Evolutionary conservation across 192 early-diverging fungal genomes (phyloP), one percentile per base, ranked within the genome.

Genomic region (Diversispora eburnea): DNA sequence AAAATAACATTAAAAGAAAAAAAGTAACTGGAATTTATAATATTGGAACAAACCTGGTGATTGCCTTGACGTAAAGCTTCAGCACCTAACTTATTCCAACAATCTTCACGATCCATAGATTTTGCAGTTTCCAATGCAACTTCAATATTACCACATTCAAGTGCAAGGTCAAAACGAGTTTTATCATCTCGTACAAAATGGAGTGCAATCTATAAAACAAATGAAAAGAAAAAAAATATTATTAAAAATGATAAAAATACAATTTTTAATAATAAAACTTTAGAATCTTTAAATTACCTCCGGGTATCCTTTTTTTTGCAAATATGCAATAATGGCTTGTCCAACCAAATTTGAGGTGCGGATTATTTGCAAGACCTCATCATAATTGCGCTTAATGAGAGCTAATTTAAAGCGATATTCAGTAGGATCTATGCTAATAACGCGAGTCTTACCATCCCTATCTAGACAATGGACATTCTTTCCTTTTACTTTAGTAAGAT

Each of bases 281-380:
- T 58, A 22, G 69, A 54, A 2, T 13, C 0, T 54, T 4, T 9
- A 77, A 55, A 52, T 46, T 59, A 87, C 89, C 83, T 99, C 98
- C 0, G 98, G 95, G 78, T 98, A 98, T 0, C 98, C 98, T 81
- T 99, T 98, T 89, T 98, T 98, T 79, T 99, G 96, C 72, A 99
- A 80, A 80, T 99, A 99, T 1, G 96, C 95, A 82, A 99, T 99
- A 80, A 99, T 99, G 20, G 94, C 93, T 78, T 99, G 98, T 5
- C 98, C 98, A 8, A 98, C 94, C 56, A 99, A 82, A 81, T 98
- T 98, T 7, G 93, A 95, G 70, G 88, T 96, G 60, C 93, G 92
- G 78, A 99, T 98, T 72, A 99, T 95, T 75, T 93, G 88, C 61
- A 99, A 84, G 0, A 99, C 98, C 77, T 98, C 93, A 69, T 96